Evolutionary conservation across 139 green algal species (phyloP).

Genomic region (Auxenochlorella pyrenoidosa): DNA sequence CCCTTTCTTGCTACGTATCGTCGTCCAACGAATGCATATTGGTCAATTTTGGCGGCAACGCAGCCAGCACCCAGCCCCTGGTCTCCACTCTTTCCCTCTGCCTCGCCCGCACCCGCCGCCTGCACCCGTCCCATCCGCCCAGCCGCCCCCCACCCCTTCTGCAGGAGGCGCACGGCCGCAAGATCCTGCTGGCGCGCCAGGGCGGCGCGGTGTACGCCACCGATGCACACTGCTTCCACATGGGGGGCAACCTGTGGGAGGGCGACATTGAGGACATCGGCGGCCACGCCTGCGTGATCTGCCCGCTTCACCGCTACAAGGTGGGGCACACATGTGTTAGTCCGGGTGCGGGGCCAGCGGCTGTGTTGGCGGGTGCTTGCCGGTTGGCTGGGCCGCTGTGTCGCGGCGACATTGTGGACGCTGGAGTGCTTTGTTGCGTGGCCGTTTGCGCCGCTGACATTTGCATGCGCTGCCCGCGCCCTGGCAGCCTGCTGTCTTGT

Average conservation of each 20-base stretch:
- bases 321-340: neutral
- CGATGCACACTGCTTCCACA: conserved; percentile 54
- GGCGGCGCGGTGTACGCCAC: conserved; percentile 27
- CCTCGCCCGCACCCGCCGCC: neutral
- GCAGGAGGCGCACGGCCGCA: conserved; percentile 45
- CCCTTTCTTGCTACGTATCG: neutral
- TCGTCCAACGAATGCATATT: no score
- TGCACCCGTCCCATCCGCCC: no score
- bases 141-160: neutral
- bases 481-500: no score
- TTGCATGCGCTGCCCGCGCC: no score
- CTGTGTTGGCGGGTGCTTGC: neutral
- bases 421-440: no score
- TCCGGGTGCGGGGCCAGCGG: neutral
- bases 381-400: neutral
- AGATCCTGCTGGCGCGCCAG: conserved; percentile 36
- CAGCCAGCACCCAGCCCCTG: no score
- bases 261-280: conserved; percentile 55
- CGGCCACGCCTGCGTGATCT: conserved; percentile 50
- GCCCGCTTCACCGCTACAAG: conserved; percentile 48
- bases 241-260: conserved; percentile 30
- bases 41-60: no score
- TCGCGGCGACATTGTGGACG: neutral
- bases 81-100: no score
- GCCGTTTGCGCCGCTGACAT: no score